phyloP scores from a whole-genome alignment of 805 yeast genomes.

The Myxozyma vanderwaltii region DNA sequence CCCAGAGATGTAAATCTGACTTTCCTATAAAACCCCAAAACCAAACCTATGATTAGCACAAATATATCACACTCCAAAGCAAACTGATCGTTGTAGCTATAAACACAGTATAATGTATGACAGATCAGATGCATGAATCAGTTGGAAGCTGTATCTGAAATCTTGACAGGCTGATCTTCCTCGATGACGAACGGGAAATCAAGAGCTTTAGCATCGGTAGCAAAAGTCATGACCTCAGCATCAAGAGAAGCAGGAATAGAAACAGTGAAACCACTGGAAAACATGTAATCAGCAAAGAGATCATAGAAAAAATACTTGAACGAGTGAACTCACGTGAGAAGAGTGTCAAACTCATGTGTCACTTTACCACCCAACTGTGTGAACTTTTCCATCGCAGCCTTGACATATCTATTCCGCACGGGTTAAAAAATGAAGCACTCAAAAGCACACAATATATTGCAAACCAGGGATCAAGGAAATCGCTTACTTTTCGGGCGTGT shows the following conservation, averaged over 20 bases:
- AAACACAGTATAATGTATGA: too few relatives aligned
- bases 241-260: slow-evolving; percentile 17
- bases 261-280: slow-evolving; percentile 26
- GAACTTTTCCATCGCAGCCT: slow-evolving; percentile 19
- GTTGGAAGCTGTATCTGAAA: background rate
- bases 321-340: slow-evolving; percentile 17
- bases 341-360: slow-evolving; percentile 26
- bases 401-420: slow-evolving; percentile 9
- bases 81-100: too few relatives aligned
- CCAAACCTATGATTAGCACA: too few relatives aligned
- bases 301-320: background rate
- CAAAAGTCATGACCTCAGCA: slow-evolving; percentile 9
- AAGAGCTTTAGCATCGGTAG: background rate
- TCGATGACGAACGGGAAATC: slow-evolving; percentile 27
- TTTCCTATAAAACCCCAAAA: too few relatives aligned
- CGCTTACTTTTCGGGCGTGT: slow-evolving; percentile 27
- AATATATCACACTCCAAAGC: background rate
- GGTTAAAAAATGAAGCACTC: background rate
- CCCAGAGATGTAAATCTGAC: too few relatives aligned
- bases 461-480: background rate
- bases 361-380: slow-evolving; percentile 25
- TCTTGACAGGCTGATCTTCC: slow-evolving; percentile 25
- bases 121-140: too few relatives aligned
- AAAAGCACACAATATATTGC: too few relatives aligned
- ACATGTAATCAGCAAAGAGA: background rate